Evolutionary conservation across 2,329 filamentous ascomycete species (phyloP).

Genomic region (Dactylellina sp.): DNA sequence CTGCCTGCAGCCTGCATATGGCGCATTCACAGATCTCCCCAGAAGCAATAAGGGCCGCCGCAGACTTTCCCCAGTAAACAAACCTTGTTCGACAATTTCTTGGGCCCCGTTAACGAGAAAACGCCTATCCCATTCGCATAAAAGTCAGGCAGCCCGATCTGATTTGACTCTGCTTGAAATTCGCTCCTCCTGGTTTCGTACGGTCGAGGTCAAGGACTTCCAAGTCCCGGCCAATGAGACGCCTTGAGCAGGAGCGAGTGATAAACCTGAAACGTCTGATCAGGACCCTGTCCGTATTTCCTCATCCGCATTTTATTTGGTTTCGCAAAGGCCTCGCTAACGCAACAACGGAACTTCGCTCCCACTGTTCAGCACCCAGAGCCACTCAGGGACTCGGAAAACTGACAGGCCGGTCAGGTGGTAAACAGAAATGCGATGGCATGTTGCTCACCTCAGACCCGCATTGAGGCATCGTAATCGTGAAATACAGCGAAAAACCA

Average conservation of each 20-base stretch:
- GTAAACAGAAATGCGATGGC: background rate
- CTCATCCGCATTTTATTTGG: slow-evolving; percentile 46
- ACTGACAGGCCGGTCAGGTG: background rate
- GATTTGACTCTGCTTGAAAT: slow-evolving; percentile 50
- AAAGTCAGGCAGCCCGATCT: slow-evolving; percentile 38
- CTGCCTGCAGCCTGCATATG: background rate
- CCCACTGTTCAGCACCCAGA: too few relatives aligned
- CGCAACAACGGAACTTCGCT: slow-evolving; percentile 9
- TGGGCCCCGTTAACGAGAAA: too few relatives aligned
- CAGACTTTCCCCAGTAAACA: slow-evolving; percentile 26
- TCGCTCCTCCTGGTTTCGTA: slow-evolving; percentile 52
- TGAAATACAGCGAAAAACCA: slow-evolving; percentile 12
- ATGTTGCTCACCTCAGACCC: slow-evolving; percentile 17
- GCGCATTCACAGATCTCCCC: slow-evolving; percentile 20
- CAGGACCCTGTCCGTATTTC: slow-evolving; percentile 53
- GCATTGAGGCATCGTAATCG: slow-evolving; percentile 43
- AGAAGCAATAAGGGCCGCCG: slow-evolving; percentile 38
- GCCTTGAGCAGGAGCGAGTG: slow-evolving; percentile 37
- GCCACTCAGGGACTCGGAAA: slow-evolving; percentile 1
- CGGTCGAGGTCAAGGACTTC: slow-evolving; percentile 23
- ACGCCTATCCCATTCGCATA: slow-evolving; percentile 8
- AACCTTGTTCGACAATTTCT: background rate
- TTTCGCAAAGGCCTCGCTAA: slow-evolving; percentile 54
- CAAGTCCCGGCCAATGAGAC: slow-evolving; percentile 33
- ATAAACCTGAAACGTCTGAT: slow-evolving; percentile 57